Evolutionary conservation across 306 rosid species (phyloP), one percentile per base, ranked within the genome.

Genomic region (Quercus alba): DNA sequence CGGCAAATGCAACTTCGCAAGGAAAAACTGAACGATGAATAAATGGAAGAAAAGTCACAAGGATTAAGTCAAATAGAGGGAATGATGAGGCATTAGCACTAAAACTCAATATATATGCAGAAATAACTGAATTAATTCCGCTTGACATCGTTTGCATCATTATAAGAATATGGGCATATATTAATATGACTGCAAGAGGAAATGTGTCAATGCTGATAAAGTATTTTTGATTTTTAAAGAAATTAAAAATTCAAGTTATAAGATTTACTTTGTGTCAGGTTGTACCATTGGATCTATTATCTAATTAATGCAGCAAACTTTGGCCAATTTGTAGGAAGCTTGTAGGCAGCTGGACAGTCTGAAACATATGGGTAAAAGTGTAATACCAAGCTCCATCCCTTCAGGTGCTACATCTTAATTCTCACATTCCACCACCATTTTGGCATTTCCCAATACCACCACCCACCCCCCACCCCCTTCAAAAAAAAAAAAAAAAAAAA

Each of bases 1-100:
- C 84, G 73, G 19, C 83, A 51, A 94, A 63, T 77, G 74, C 90
- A 78, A 94, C 83, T 55, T 91, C 90, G 66, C 99, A 94, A 62
- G 99, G 94, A 79, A 80, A 81, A 93, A 88, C 99, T 94, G 94
- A 82, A 82, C 70, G 56, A 68, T 26, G 54, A 72, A 72, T 57
- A 66, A 76, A 44, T 74, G 76, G 77, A 72, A 49, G 69, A 66
- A 59, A 80, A 58, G 46, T 81, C 69, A 80, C 73, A 82, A 78
- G 31, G 69, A 78, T 64, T 70, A 14, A 79, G 82, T 77, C 77
- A 80, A 78, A 41, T 28, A 31, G 62, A n/a, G 69, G 75, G 72
- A 57, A 49, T 70, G 63, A 70, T 68, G 12, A 76, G 19, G 59
- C 58, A 74, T 18, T 49, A 82, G 55, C 71, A 70, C 54, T 35